phyloP scores from a whole-genome alignment of 768 basidiomycete genomes.

The Calvatia gigantea region DNA sequence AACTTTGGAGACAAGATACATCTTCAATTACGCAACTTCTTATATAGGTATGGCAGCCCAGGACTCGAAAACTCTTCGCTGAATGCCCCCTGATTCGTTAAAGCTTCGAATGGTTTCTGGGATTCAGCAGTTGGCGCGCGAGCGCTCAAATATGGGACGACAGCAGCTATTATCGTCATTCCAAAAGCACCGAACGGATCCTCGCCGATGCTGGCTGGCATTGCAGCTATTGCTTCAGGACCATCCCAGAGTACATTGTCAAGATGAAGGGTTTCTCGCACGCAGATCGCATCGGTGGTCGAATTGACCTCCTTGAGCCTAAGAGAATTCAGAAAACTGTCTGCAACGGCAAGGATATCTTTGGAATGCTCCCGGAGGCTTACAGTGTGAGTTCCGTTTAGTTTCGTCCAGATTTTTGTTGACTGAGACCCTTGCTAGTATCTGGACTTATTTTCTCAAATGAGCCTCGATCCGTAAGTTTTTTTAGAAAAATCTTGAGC shows the following conservation, averaged over 20 bases:
- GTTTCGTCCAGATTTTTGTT: not conserved
- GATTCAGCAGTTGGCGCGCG: slow-evolving; percentile 53
- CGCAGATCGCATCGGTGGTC: slow-evolving; percentile 54
- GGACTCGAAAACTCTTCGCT: not conserved
- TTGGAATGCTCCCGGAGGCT: slow-evolving; percentile 63
- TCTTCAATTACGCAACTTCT: slow-evolving; percentile 55
- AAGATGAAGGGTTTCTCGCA: slow-evolving; percentile 65
- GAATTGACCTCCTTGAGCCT: slow-evolving; percentile 42
- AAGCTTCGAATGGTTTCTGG: slow-evolving; percentile 58
- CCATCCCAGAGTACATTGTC: slow-evolving; percentile 51
- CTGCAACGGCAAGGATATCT: slow-evolving; percentile 59
- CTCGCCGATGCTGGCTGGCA: slow-evolving; percentile 70
- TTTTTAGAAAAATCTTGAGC: not conserved
- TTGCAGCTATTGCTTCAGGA: slow-evolving; percentile 64
- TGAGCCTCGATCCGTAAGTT: slow-evolving; percentile 50
- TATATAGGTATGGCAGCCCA: slow-evolving; percentile 44
- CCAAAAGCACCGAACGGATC: slow-evolving; percentile 40
- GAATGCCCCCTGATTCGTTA: too few species aligned
- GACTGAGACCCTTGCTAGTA: slow-evolving; percentile 30
- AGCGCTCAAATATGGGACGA: slow-evolving; percentile 45
- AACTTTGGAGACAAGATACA: slow-evolving; percentile 52
- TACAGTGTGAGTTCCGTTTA: slow-evolving; percentile 38
- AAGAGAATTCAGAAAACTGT: slow-evolving; percentile 53
- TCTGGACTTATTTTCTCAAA: slow-evolving; percentile 46
- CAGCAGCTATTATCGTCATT: slow-evolving; percentile 45